A percentile compares a stretch with the other conserved stretches of the same genome.
These are phyloP conservation scores for Populus hybrid DNA, from an alignment of 441 rosid genomes.

Conservation along the genomic window DNA sequence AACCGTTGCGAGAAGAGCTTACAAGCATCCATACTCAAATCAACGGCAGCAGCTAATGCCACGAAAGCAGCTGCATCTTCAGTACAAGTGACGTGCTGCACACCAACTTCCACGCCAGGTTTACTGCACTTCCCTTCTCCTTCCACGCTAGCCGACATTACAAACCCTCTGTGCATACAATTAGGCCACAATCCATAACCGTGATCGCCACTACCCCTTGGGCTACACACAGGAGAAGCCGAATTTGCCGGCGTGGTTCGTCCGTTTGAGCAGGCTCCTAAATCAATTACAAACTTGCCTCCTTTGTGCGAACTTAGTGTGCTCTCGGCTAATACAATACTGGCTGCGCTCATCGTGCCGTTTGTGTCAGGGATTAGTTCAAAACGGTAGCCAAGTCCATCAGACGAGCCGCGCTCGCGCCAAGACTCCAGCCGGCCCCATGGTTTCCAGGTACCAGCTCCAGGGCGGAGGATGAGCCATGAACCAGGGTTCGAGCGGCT, in stretches of 20 bases:
- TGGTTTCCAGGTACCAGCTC: constrained; percentile 84
- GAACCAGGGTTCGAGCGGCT: constrained; percentile 87
- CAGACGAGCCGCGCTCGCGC: constrained; percentile 73
- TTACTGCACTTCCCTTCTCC: constrained; percentile 83
- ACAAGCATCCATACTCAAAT: constrained; percentile 92
- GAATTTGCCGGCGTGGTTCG: constrained; percentile 17
- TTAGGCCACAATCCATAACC: constrained; percentile 73
- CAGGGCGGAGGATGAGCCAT: constrained; percentile 89
- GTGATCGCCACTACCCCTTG: constrained; percentile 72
- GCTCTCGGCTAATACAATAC: too few species aligned
- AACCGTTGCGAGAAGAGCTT: constrained; percentile 77
- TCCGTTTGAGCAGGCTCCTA: constrained; percentile 32
- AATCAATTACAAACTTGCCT: too few species aligned
- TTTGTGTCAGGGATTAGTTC: constrained; percentile 61
- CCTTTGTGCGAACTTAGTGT: too few species aligned
- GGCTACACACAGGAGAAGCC: constrained; percentile 61
- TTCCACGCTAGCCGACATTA: constrained; percentile 78
- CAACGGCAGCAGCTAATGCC: constrained; percentile 82
- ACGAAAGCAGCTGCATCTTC: constrained; percentile 93
- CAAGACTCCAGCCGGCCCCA: constrained; percentile 96
- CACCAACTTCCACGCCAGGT: constrained; percentile 79
- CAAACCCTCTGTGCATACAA: constrained; percentile 63
- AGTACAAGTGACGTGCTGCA: constrained; percentile 83
- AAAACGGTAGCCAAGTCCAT: constrained; percentile 76
- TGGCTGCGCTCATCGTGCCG: constrained; percentile 49